Conservation (phyloP, 1,284 basidiomycete species). For the Leccinum fuscescens region DNA sequence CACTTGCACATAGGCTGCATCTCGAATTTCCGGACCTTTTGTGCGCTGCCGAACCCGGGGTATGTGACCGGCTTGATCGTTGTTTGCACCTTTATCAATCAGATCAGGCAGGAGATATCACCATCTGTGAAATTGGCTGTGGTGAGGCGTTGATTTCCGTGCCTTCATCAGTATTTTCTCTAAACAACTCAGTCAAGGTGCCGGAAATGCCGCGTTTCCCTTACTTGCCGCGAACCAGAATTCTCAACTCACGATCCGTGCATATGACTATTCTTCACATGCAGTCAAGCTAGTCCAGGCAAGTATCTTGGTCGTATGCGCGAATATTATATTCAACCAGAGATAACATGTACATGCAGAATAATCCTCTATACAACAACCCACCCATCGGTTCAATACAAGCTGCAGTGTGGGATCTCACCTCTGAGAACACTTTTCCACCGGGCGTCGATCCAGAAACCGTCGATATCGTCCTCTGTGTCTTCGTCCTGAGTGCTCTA, state of each 20-base stretch:
- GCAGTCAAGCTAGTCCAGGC: conserved; percentile 92
- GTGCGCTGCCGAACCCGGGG: conserved; percentile 65
- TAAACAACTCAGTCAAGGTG: conserved; percentile 49
- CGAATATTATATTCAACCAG: neutral
- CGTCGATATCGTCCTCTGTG: conserved; percentile 88
- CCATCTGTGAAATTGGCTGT: conserved; percentile 84
- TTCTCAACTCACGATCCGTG: conserved; percentile 67
- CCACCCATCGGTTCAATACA: conserved; percentile 71
- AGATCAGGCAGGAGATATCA: conserved; percentile 69
- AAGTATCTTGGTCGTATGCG: conserved; percentile 1
- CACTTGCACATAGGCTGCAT: conserved; percentile 59
- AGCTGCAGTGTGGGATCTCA: conserved; percentile 91
- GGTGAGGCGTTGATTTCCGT: conserved; percentile 43
- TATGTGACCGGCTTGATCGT: conserved; percentile 32
- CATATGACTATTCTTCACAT: conserved; percentile 89
- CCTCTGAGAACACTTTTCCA: conserved; percentile 63
- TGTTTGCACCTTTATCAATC: conserved; percentile 3
- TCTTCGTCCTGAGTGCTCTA: conserved; percentile 93
- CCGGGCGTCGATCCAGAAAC: conserved; percentile 59
- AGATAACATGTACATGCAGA: conserved; percentile 32
- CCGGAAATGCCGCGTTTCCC: conserved; percentile 94
- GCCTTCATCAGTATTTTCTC: neutral
- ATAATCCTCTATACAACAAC: conserved; percentile 68
- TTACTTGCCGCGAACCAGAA: conserved; percentile 83
- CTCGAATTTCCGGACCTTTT: conserved; percentile 89